phyloP scores from a whole-genome alignment of 352 stramenopile species.

The Thalassiosira hispida region DNA sequence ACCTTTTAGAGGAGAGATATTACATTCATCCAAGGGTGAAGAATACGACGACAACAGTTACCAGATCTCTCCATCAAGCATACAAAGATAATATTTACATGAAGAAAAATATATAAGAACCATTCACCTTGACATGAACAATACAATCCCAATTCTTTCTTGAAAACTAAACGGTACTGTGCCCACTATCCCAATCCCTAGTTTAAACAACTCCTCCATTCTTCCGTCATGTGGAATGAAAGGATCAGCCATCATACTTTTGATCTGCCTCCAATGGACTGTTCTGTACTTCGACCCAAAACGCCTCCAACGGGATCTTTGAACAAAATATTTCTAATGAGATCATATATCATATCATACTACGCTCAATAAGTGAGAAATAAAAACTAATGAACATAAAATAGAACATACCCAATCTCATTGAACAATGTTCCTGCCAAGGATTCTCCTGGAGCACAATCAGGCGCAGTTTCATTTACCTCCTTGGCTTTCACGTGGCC shows the following conservation, averaged over 20 bases:
- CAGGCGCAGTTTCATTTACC: slow-evolving; percentile 10
- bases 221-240: slow-evolving; percentile 30
- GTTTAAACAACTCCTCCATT: slow-evolving; percentile 20
- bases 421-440: slow-evolving; percentile 32
- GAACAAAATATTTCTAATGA: no score
- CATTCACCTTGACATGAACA: slow-evolving; percentile 60
- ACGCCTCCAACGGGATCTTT: not conserved
- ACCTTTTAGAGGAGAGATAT: no score
- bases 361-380: no score
- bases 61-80: no score
- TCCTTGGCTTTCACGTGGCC: not conserved
- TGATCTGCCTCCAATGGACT: slow-evolving; percentile 48
- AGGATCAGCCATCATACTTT: slow-evolving; percentile 42
- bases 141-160: slow-evolving; percentile 44
- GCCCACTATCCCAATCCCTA: slow-evolving; percentile 37
- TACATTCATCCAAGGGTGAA: no score
- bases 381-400: no score
- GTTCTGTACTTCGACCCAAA: not conserved
- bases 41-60: no score
- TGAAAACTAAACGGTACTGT: slow-evolving; percentile 39
- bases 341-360: no score
- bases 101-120: no score
- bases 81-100: no score
- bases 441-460: slow-evolving; percentile 27
- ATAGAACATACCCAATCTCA: not conserved